A percentile compares a stretch with the other conserved stretches of the same genome.
These are phyloP conservation scores for Pilatotrama ljubarskyi DNA, from an alignment of 768 basidiomycete species.

Conservation along the genomic window DNA sequence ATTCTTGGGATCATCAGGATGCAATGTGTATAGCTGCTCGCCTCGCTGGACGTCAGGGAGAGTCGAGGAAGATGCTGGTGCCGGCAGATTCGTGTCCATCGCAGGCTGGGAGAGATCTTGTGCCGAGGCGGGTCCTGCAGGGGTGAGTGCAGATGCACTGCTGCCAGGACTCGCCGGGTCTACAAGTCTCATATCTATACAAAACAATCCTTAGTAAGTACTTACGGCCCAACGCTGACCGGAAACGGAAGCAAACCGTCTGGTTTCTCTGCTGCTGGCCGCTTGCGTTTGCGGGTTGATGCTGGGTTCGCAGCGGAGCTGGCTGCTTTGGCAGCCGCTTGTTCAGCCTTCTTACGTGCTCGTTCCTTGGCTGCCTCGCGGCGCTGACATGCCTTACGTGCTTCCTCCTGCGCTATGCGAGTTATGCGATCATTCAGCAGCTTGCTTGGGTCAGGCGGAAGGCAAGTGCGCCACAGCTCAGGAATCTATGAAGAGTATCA, in stretches of 20 bases:
- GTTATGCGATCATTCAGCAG: not conserved
- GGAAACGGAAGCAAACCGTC: too few species aligned
- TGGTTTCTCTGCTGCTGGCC: too few species aligned
- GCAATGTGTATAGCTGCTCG: not conserved
- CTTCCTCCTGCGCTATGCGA: not conserved
- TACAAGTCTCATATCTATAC: too few species aligned
- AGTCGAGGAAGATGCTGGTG: not conserved
- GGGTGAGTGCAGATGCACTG: too few species aligned
- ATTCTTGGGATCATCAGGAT: conserved; percentile 2
- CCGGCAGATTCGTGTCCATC: not conserved
- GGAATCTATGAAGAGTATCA: too few species aligned
- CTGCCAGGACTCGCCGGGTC: too few species aligned
- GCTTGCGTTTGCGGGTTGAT: too few species aligned
- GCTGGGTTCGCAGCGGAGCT: not conserved
- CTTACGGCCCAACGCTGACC: too few species aligned
- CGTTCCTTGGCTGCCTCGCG: not conserved
- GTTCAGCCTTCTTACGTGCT: not conserved
- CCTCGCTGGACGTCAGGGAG: not conserved
- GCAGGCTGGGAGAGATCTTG: too few species aligned
- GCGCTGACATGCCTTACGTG: not conserved
- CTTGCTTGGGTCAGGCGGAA: not conserved
- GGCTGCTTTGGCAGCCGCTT: not conserved
- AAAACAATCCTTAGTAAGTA: too few species aligned
- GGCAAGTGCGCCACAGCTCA: not conserved
- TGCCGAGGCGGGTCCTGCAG: too few species aligned